Evolutionary conservation across 345 rosid genomes (phyloP), one percentile per base, ranked within the genome.

Genomic region (Euphorbia pulcherrima): DNA sequence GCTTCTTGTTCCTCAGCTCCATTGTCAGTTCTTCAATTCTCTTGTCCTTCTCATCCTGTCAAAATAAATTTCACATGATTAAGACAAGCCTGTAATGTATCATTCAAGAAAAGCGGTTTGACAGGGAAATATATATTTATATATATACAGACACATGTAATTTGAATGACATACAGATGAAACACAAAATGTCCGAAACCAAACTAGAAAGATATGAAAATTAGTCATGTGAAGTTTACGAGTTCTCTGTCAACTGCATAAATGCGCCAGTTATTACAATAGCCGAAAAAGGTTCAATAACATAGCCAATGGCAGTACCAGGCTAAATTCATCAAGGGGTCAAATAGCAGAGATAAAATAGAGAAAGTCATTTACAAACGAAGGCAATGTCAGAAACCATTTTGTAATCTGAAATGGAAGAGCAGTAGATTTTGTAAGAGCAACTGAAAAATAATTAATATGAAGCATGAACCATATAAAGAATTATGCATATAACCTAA

Each of bases 1-100:
- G 83, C 75, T 86, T 86, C 89, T 85, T 82, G 77, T 86, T 83
- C 63, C 88, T 66, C 44, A 88, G 71, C 78, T 88, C 94, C 18
- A 76, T 69, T 0, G 85, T 88, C 68, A 86, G 56, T 78, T 85
- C 91, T 73, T 88, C 89, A 79, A 88, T 86, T 47, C 72, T 84
- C 80, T 83, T 86, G 68, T 85, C 94, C n/a, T 88, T 88, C 48
- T 82, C 89, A 41, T 82, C 89, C 88, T 86, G 73, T 21, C 50
- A 62, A 54, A 64, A 21, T 26, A 44, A 20, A 28, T 58, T 58
- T 24, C 4, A 35, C 24, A 26, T 24, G 28, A 41, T 11, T 40
- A 21, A 62, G 41, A 18, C 28, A 24, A 40, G 33, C 37, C 6
- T 11, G 41, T 14, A 60, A 35, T 9, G 27, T 60, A 35, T 20